Percentiles rank a stretch among this genome's conserved stretches.
These are phyloP conservation scores for Cladosporium sphaerospermum DNA, from an alignment of 2,329 filamentous ascomycete genomes.

Conservation along the genomic window DNA sequence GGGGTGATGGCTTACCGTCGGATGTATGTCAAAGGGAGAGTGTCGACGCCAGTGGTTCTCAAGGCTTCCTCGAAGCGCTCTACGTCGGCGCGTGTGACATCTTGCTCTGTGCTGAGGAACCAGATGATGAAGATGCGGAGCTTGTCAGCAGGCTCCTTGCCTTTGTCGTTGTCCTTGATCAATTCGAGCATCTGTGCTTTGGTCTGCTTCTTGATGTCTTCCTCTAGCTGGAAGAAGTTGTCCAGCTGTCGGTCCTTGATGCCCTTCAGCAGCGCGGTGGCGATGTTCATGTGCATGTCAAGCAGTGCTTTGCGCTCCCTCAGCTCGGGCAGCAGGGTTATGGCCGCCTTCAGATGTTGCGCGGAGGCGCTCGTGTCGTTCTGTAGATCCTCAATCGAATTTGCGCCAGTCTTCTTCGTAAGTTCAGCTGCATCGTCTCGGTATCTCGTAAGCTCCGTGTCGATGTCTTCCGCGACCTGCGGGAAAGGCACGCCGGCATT, in stretches of 20 bases:
- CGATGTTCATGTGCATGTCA: conserved; percentile 99
- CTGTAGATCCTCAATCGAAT: conserved; percentile 85
- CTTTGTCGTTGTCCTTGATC: conserved; percentile 74
- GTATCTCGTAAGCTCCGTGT: conserved; percentile 86
- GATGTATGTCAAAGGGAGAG: conserved; percentile 74
- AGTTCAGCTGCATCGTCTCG: conserved; percentile 93
- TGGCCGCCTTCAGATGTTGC: conserved; percentile 91
- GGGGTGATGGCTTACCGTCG: conserved; percentile 57
- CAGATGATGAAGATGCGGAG: conserved; percentile 93
- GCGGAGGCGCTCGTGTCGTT: conserved; percentile 84
- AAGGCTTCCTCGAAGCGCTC: conserved; percentile 81
- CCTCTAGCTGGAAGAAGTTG: conserved; percentile 92
- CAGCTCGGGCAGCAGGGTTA: conserved; percentile 85
- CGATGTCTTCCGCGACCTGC: conserved; percentile 93
- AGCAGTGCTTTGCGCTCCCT: conserved; percentile 86
- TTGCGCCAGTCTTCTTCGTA: conserved; percentile 89
- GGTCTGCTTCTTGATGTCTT: conserved; percentile 84
- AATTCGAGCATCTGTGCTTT: conserved; percentile 84
- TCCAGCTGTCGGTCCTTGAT: conserved; percentile 95
- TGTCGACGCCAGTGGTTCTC: conserved; percentile 66
- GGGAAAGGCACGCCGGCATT: conserved; percentile 89
- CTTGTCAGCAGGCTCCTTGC: conserved; percentile 79
- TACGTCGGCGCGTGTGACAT: conserved; percentile 76
- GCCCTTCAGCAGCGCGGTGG: conserved; percentile 69
- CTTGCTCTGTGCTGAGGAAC: conserved; percentile 88